Evolutionary conservation across 306 rosid genomes (phyloP), one percentile per base, ranked within the genome.

Genomic region (Prunus davidiana): DNA sequence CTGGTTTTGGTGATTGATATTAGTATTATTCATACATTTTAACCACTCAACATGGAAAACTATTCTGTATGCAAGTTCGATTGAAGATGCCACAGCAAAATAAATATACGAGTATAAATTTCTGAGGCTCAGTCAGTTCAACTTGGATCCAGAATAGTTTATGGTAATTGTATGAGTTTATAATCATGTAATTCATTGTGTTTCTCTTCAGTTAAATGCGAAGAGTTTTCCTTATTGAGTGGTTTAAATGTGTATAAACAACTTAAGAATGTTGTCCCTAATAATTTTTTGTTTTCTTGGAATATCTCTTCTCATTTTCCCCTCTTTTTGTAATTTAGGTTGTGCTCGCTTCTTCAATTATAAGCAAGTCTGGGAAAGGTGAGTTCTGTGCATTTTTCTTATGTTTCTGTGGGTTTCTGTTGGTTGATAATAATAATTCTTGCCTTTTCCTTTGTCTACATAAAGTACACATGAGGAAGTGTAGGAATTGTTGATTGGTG

Each of bases 361-460:
- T 94, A 67, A 72, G 91, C 88, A 94, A 94, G 92, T 90, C 98
- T 79, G 98, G 97, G 19, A 94, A 94, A 88, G 97, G 98, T 92
- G 74, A 85, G 93, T 79, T 78, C 72, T 49, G 55, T 73, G 61
- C 25, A 28, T 28, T 3, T 66, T 60, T 64, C 62, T 34, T 25
- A 15, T 34, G 28, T 52, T 58, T 56, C 30, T 60, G 75, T 4
- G 12, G 54, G 24, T 61, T 32, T 12, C 30, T 46, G 13, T 46
- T 70, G 13, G 54, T 56, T 38, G 6, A 43, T 55, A 72, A 32
- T 12, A n/a, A n/a, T 18, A 32, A 13, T 62, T 47, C 67, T 27
- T 55, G 19, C 25, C 56, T 66, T 65, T 62, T 45, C 22, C n/a
- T 38, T 57, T 77, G 16, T 22, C 61, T 27, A 25, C 45, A 38